These are phyloP conservation scores for Terfezia claveryi DNA, from an alignment of 495 filamentous ascomycete species.

Conservation along the genomic window DNA sequence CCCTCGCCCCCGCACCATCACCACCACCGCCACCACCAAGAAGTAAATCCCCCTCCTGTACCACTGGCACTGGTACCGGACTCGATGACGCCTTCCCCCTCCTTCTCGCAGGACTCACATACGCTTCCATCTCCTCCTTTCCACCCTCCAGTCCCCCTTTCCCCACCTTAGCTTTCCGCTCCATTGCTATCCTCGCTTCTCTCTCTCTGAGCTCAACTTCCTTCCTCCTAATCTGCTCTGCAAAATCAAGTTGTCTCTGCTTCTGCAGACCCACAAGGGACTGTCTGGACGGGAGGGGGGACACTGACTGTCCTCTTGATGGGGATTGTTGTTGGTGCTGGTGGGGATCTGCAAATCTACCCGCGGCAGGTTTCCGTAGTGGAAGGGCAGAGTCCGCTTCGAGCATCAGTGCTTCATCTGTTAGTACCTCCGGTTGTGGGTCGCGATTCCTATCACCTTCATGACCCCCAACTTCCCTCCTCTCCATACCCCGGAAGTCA, in stretches of 20 bases:
- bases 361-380: conserved; percentile 18
- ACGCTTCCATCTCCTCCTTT: conserved; percentile 47
- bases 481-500: too few species aligned
- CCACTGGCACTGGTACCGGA: conserved; percentile 16
- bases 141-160: too few species aligned
- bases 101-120: conserved; percentile 65
- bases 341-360: neutral
- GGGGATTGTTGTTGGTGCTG: neutral
- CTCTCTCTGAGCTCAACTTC: conserved; percentile 14
- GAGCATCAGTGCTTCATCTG: conserved; percentile 82
- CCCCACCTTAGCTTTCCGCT: too few species aligned
- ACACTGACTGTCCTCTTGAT: neutral
- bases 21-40: too few species aligned
- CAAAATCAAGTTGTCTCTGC: conserved; percentile 17
- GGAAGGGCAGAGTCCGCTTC: conserved; percentile 37
- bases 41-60: conserved; percentile 1
- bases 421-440: conserved; percentile 26
- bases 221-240: conserved; percentile 14
- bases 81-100: conserved; percentile 15
- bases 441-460: too few species aligned
- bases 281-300: neutral
- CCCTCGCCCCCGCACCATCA: too few species aligned
- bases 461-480: neutral
- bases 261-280: neutral
- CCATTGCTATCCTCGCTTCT: neutral